Base-by-base conservation (phyloP, 2,329 filamentous ascomycete species). In the Xylariomycetidae sp. region DNA sequence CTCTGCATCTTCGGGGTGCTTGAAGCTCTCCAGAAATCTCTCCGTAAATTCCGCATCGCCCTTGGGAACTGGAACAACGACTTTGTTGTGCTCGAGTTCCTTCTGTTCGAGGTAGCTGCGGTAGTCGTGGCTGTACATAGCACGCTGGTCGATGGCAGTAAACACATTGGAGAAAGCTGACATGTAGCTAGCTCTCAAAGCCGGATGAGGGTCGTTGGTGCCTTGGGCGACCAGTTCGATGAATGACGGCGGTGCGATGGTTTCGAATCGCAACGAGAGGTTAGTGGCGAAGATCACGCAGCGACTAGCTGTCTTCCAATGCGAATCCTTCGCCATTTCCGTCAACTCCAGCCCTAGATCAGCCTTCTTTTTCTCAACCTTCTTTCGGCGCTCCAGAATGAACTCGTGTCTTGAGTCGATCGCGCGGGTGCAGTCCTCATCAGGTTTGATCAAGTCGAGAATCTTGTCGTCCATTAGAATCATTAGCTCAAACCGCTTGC, bases 231-330 rank as follows among this genome's bases (percentile, higher is more conserved):
- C 80, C 6, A 98, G 72, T 31, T 93, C 81, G 34, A 96, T 76
- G 58, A 96, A 83, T 37, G 82, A 76, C 13, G 82, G 70, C 1
- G 86, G 85, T 5, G 87, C 87, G 41, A 98, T 76, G 13, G 78
- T 83, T 45, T 95, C 83, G 49, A 96, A 95, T n/a, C 92, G 81
- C 42, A 95, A 76, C 37, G 87, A 90, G 42, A 95, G 72, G 39
- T 92, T 94, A 36, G 90, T 79, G 4, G 94, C 85, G 55, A 98
- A 92, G 22, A 93, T 84, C 8, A 85, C 85, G 36, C 89, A 94
- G 18, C 90, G 75, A 31, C 80, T 87, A 5, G 90, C 90, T 48
- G 95, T 89, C 66, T 95, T 96, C 92, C 92, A 98, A 54, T 98
- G 93, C 1, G 88, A 86, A 3, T 76, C 76, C 49, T 78, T 80